Conservation (phyloP, 257 asterid genomes). For the Cynanchum wilfordii region DNA sequence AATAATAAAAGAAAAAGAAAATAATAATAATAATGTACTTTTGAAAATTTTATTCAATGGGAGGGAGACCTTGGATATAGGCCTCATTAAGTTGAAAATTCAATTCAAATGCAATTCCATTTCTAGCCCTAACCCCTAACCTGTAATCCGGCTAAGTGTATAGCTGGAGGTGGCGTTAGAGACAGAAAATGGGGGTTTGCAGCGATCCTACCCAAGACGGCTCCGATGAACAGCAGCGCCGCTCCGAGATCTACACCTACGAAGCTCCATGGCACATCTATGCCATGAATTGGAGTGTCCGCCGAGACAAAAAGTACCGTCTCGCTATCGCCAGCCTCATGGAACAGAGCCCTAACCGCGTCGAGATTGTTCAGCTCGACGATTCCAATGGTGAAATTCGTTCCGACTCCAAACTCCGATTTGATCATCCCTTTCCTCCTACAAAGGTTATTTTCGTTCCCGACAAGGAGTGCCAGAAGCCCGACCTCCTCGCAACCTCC, state of each 20-base stretch:
- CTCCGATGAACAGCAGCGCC: slow-evolving; percentile 92
- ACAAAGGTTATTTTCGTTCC: slow-evolving; percentile 85
- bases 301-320: slow-evolving; percentile 85
- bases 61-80: too few relatives aligned
- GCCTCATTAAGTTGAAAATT: too few relatives aligned
- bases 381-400: slow-evolving; percentile 84
- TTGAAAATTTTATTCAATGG: too few relatives aligned
- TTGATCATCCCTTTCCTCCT: slow-evolving; percentile 96
- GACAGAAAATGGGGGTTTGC: slow-evolving; percentile 51
- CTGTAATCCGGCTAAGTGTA: neutral
- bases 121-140: neutral
- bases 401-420: slow-evolving; percentile 66
- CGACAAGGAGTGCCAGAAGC: slow-evolving; percentile 87
- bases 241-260: slow-evolving; percentile 96
- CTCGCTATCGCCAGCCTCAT: slow-evolving; percentile 82
- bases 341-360: slow-evolving; percentile 80
- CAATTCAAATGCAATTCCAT: neutral
- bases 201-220: slow-evolving; percentile 77
- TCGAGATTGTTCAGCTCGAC: slow-evolving; percentile 82
- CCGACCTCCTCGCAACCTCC: slow-evolving; percentile 84
- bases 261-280: slow-evolving; percentile 98
- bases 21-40: too few relatives aligned
- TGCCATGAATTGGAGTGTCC: slow-evolving; percentile 94
- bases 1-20: too few relatives aligned
- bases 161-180: neutral